A percentile compares a stretch with the other conserved stretches of the same genome.
phyloP scores from a whole-genome alignment of 2,329 filamentous ascomycete genomes.

The Cordyceps cicadae region DNA sequence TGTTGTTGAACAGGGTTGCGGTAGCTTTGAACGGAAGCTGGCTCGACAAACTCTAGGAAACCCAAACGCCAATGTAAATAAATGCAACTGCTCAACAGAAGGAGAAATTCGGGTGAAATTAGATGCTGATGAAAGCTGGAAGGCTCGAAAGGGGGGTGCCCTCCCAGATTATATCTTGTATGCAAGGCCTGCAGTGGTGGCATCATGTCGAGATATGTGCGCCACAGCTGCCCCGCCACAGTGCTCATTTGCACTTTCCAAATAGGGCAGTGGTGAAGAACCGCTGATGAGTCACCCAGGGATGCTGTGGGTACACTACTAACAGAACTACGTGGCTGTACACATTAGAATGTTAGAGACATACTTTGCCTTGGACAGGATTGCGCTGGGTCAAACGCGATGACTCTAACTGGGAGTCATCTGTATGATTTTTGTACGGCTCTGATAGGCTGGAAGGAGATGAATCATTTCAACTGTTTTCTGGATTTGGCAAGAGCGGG shows the following conservation, averaged over 20 bases:
- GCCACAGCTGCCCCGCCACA: neutral
- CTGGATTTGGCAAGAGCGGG: neutral
- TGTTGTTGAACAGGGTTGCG: conserved; percentile 3
- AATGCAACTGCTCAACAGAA: conserved; percentile 1
- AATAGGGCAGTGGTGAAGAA: neutral
- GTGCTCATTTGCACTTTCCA: neutral
- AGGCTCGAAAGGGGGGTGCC: neutral
- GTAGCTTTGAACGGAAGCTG: neutral
- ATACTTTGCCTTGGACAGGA: neutral
- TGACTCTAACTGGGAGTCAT: conserved; percentile 3
- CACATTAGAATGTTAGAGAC: neutral
- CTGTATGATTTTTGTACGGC: too few species aligned
- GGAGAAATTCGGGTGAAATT: neutral
- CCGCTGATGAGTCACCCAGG: neutral
- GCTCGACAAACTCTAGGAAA: neutral
- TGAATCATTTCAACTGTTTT: neutral
- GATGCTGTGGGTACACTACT: neutral
- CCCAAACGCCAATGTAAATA: conserved; percentile 5
- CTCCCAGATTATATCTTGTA: neutral
- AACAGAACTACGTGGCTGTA: neutral
- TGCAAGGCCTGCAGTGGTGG: neutral
- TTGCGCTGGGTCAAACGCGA: neutral
- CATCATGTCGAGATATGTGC: neutral
- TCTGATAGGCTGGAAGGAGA: conserved; percentile 2
- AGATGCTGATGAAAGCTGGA: neutral